Conservation (phyloP, 305 asterid genomes). For the Stenogyne calaminthoides region DNA sequence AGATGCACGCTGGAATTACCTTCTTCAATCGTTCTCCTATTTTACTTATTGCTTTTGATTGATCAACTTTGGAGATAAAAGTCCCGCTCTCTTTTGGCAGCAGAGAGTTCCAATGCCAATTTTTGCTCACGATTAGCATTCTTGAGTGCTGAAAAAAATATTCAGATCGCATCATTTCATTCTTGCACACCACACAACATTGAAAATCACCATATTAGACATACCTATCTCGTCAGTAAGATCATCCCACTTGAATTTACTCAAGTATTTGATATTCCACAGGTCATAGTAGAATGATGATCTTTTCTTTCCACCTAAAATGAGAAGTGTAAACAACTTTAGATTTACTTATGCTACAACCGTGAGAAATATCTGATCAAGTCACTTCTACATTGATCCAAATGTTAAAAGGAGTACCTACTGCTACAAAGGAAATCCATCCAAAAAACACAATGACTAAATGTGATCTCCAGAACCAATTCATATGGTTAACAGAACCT, state of each 20-base stretch:
- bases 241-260: constrained; percentile 98
- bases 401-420: background rate
- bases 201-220: background rate
- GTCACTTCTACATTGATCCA: background rate
- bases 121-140: constrained; percentile 78
- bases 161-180: constrained; percentile 27
- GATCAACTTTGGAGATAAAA: constrained; percentile 77
- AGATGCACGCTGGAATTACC: constrained; percentile 40
- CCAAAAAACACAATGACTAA: background rate
- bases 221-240: constrained; percentile 83
- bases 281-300: constrained; percentile 81
- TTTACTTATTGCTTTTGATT: constrained; percentile 56
- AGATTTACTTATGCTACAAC: background rate
- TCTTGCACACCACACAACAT: background rate
- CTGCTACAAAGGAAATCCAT: background rate
- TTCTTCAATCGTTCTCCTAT: constrained; percentile 78
- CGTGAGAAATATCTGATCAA: constrained; percentile 3
- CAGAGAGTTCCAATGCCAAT: constrained; percentile 71
- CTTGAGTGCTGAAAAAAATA: constrained; percentile 55
- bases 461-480: background rate
- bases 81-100: constrained; percentile 85
- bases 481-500: constrained; percentile 19
- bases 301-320: constrained; percentile 85
- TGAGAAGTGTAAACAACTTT: constrained; percentile 10
- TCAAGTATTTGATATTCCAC: constrained; percentile 94